Evolutionary conservation across 768 basidiomycete genomes (phyloP).

Genomic region (Solioccasus polychromus): DNA sequence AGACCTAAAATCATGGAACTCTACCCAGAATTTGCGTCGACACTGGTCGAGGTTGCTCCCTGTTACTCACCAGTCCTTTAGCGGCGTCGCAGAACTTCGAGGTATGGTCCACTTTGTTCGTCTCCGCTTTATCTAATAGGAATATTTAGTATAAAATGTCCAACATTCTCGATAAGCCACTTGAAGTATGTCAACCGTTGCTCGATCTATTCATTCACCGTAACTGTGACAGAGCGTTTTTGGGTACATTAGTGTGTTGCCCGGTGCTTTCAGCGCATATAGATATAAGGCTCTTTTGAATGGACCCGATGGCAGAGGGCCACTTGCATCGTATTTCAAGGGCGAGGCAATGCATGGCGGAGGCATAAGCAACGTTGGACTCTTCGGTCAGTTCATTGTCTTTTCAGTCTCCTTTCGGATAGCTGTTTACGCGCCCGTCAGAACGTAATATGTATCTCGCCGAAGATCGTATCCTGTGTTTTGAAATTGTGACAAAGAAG

Average conservation of each 20-base stretch:
- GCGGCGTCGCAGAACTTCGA: constrained; percentile 97
- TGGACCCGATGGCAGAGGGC: constrained; percentile 84
- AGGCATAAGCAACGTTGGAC: constrained; percentile 55
- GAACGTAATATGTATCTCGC: constrained; percentile 92
- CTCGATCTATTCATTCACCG: neutral
- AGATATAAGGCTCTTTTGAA: constrained; percentile 86
- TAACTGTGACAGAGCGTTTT: constrained; percentile 58
- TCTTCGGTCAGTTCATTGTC: constrained; percentile 48
- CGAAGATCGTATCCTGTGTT: constrained; percentile 88
- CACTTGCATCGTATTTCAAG: constrained; percentile 90
- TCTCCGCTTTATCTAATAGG: constrained; percentile 1
- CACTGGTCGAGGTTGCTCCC: constrained; percentile 66
- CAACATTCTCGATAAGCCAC: constrained; percentile 92
- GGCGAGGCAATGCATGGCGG: constrained; percentile 84
- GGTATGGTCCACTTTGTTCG: constrained; percentile 31
- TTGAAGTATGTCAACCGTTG: constrained; percentile 60
- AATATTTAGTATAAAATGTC: constrained; percentile 81
- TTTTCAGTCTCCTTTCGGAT: neutral
- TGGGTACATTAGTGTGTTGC: constrained; percentile 84
- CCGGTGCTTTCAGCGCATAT: constrained; percentile 91
- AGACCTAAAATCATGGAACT: neutral
- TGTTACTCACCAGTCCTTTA: constrained; percentile 70
- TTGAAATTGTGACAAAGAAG: constrained; percentile 92
- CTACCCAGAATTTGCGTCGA: constrained; percentile 73
- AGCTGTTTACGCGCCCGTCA: constrained; percentile 13